Percentiles rank a stretch among this genome's conserved stretches.
phyloP scores from a whole-genome alignment of 208 protist genomes.

The Wallacemonas sp. region DNA sequence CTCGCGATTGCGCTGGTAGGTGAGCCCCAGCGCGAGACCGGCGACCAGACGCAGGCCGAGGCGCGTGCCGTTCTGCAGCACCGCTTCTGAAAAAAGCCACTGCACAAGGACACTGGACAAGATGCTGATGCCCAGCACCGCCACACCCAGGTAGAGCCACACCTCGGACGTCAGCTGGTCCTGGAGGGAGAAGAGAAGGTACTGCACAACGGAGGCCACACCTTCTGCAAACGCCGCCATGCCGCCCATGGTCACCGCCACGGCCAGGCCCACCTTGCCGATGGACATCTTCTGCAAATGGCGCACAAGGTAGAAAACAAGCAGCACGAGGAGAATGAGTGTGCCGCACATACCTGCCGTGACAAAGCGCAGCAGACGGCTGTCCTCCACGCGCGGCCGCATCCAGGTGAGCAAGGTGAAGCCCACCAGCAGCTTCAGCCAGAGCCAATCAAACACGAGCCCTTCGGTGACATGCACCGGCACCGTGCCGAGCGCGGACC shows the following conservation, averaged over 20 bases:
- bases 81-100: conserved; percentile 30
- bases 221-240: conserved; percentile 46
- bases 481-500: no score
- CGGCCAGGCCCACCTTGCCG: conserved; percentile 49
- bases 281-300: conserved; percentile 62
- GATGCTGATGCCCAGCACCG: conserved; percentile 5
- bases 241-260: conserved; percentile 53
- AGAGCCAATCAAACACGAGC: conserved; percentile 47
- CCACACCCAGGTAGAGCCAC: conserved; percentile 1
- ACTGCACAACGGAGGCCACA: conserved; percentile 29
- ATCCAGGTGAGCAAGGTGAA: conserved; percentile 29
- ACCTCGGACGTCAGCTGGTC: neutral
- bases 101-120: conserved; percentile 29
- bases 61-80: conserved; percentile 29
- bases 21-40: neutral
- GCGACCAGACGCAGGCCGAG: conserved; percentile 30
- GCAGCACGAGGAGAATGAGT: conserved; percentile 37
- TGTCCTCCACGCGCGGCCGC: conserved; percentile 48
- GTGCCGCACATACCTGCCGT: conserved; percentile 46
- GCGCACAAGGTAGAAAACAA: conserved; percentile 44
- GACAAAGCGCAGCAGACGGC: conserved; percentile 41
- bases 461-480: conserved; percentile 36
- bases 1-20: conserved; percentile 39
- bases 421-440: conserved; percentile 46
- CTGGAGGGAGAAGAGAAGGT: conserved; percentile 5